A percentile compares a stretch with the other conserved stretches of the same genome.
These are phyloP conservation scores for Chenopodium album DNA, from an alignment of 148 eudicot genomes.

Conservation along the genomic window DNA sequence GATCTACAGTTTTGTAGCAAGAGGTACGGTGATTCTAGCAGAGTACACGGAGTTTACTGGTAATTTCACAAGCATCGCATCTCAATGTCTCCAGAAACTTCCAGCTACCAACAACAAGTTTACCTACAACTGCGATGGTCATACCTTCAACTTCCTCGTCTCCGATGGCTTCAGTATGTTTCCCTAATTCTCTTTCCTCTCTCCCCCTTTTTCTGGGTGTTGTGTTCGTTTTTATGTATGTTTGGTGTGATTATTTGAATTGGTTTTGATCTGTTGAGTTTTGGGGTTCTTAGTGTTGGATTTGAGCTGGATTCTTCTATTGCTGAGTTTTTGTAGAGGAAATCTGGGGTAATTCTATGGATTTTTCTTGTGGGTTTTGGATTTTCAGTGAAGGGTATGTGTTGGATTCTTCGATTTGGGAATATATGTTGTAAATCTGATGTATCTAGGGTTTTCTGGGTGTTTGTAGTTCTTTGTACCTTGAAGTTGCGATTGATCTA, in stretches of 20 bases:
- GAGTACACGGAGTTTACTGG: constrained; percentile 53
- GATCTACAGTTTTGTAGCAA: constrained; percentile 51
- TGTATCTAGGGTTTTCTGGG: neutral
- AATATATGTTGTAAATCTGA: neutral
- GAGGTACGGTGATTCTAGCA: constrained; percentile 44
- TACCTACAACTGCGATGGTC: constrained; percentile 54
- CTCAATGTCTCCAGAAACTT: constrained; percentile 51
- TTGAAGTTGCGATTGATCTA: neutral
- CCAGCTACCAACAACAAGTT: constrained; percentile 55
- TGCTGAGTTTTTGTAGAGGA: neutral
- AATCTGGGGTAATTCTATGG: neutral
- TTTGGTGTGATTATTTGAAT: neutral
- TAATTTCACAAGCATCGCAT: constrained; percentile 45
- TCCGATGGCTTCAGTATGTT: constrained; percentile 50
- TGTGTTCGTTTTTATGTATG: neutral
- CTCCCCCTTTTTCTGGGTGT: neutral
- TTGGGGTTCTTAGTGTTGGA: neutral
- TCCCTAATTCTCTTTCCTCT: neutral
- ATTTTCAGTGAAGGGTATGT: neutral
- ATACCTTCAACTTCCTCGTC: constrained; percentile 52
- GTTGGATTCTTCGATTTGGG: constrained; percentile 5
- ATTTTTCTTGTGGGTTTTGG: neutral
- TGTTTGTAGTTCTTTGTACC: neutral
- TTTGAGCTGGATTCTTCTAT: neutral
- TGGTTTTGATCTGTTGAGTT: neutral